Evolutionary conservation across 2,329 filamentous ascomycete species (phyloP), one percentile per base, ranked within the genome.

Genomic region (Xylaria hypoxylon): DNA sequence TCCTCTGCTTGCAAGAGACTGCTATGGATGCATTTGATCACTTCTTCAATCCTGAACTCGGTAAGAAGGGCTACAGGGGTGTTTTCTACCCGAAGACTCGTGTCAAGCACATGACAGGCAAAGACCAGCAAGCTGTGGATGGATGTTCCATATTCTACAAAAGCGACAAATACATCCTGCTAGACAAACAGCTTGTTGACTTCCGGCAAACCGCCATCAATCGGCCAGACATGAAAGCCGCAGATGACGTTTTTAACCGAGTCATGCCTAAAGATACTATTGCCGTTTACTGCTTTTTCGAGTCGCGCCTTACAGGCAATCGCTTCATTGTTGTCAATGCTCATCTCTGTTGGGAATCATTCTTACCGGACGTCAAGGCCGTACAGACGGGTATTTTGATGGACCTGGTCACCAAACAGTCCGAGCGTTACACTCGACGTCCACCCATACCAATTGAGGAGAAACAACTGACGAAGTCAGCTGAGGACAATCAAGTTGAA

Each of bases 221-320:
- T 77, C 87, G 96, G 71, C 93, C 94, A 2, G 96, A 98, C 77
- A 97, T 97, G 89, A 98, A 98, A 82, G 93, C 94, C 63, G 93
- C 97, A 75, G 93, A 97, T 77, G 96, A 99, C 75, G 95, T 98
- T 64, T 98, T 97, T 86, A 99, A 99, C 79, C 92, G 96, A 31
- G 92, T 99, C 67, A 98, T 97, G 96, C 94, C 95, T 68, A 93
- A 96, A 81, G 96, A 99, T 84, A 95, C 98, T 77, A 97, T 99
- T 79, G 96, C 92, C 17, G 91, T 97, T 53, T 88, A 97, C 53
- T 89, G 92, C 62, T 97, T 98, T 83, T 88, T 99, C 69, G 96
- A 99, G 80, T 97, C 97, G 75, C 89, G 95, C 42, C 83, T 88
- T 67, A 97, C 95, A 0, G 96, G 96, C n/a, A 90, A 93, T 15